Evolutionary conservation across 2,329 filamentous ascomycete species (phyloP).

Genomic region (Bretziella fagacearum): DNA sequence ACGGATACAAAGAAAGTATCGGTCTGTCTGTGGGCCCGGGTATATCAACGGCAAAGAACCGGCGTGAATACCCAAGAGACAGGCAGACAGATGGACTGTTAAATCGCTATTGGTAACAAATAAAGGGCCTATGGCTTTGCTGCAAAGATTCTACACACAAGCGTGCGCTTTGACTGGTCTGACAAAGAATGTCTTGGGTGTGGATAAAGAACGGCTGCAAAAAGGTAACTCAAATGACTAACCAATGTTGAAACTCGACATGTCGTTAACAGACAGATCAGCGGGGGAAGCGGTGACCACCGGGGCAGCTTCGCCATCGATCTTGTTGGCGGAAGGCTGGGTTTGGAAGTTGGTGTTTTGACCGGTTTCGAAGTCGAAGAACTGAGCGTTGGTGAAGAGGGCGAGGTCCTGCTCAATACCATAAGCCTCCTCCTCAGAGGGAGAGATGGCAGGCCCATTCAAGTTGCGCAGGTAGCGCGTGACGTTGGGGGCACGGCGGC

Average conservation of each 20-base stretch:
- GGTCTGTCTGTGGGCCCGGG: too few relatives aligned
- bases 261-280: constrained; percentile 16
- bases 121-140: too few relatives aligned
- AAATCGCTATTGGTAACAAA: too few relatives aligned
- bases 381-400: constrained; percentile 68
- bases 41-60: too few relatives aligned
- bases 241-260: constrained; percentile 19
- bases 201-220: background rate
- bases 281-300: constrained; percentile 14
- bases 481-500: constrained; percentile 69
- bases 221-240: constrained; percentile 1
- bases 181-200: background rate
- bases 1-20: too few relatives aligned
- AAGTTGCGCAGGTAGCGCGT: constrained; percentile 78
- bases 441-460: constrained; percentile 48
- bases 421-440: constrained; percentile 39
- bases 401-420: constrained; percentile 55
- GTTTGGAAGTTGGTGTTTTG: constrained; percentile 40
- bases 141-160: too few relatives aligned
- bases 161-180: too few relatives aligned
- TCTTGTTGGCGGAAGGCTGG: constrained; percentile 26
- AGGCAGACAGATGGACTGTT: too few relatives aligned
- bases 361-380: constrained; percentile 62
- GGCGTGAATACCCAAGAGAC: too few relatives aligned
- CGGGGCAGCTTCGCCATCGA: constrained; percentile 22